Conservation (phyloP, 2,329 filamentous ascomycete species). For the Knufia fluminis region DNA sequence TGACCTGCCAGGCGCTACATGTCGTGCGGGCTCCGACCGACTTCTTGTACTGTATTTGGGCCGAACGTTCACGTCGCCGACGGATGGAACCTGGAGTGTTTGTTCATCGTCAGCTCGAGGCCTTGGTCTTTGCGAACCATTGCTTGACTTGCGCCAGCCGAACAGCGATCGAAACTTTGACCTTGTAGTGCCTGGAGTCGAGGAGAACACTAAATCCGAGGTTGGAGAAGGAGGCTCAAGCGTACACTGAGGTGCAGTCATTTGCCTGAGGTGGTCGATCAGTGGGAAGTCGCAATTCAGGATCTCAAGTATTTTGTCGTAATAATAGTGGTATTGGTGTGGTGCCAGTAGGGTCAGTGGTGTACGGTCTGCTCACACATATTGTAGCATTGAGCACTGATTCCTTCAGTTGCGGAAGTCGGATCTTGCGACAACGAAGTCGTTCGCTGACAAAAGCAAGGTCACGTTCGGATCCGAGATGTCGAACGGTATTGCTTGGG, state of each 20-base stretch:
- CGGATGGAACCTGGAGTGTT: not conserved
- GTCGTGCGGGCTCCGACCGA: not conserved
- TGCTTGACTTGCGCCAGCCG: not conserved
- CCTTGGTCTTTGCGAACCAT: not conserved
- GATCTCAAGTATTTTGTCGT: no score
- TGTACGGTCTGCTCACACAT: no score
- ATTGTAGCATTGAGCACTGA: no score
- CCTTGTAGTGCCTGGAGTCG: conserved; percentile 1
- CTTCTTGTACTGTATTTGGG: not conserved
- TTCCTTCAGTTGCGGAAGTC: no score
- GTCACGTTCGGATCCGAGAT: no score
- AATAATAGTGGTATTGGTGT: no score
- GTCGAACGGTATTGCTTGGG: no score
- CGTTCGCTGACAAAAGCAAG: no score
- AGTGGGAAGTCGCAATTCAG: no score
- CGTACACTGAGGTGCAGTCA: not conserved
- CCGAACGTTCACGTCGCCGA: not conserved
- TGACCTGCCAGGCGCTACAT: not conserved
- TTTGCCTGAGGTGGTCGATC: not conserved
- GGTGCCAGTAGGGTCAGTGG: no score
- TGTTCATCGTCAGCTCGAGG: not conserved
- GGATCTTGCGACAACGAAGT: no score
- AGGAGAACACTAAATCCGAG: not conserved
- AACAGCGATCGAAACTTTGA: not conserved
- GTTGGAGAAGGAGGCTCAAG: not conserved